Base-by-base conservation (phyloP, 2,329 filamentous ascomycete species). In the Colletotrichum acutatum region DNA sequence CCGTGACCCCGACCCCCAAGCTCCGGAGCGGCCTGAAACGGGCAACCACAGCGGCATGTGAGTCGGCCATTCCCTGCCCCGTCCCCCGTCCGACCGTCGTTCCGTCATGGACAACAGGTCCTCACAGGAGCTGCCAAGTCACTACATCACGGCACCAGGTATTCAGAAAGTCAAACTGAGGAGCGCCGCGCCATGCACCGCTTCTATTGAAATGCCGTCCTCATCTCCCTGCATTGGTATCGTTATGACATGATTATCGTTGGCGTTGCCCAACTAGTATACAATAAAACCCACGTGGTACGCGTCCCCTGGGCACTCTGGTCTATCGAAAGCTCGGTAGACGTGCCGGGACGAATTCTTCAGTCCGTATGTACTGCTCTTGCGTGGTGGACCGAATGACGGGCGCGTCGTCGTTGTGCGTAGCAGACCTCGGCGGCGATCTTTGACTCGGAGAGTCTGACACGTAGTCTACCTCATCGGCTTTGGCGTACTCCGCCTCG, bases 301-400 rank as follows among this genome's bases (percentile, higher is more conserved):
- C 65, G 46, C 22, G 49, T 71, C 60, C 28, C 65, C n/a, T 9
- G 22, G 24, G 16, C 54, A 52, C 34, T 73, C 67, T 58, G 66
- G 65, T 56, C 56, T 74, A 89, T 75, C 82, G 82, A 81, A 92
- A 89, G 66, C 85, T 84, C 49, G 90, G 90, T 72, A 92, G 79
- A 71, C 89, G 84, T 46, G 90, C 90, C 4, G 90, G 90, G 26
- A 91, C 83, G 75, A 92, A 92, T 2, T 81, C 81, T 24, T 79
- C 76, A 12, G 60, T 74, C 32, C 56, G 54, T 71, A 72, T 74
- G 52, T 53, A 62, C 52, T 59, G 56, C 28, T 30, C 64, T 26
- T 64, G 63, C 37, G 57, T 61, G 46, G 52, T 57, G 32, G 70
- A 32, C 54, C 56, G 69, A 16, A 69, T 59, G 24, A 58, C 54